Evolutionary conservation across 495 filamentous ascomycete genomes (phyloP).

Genomic region (Neurospora cerealis): DNA sequence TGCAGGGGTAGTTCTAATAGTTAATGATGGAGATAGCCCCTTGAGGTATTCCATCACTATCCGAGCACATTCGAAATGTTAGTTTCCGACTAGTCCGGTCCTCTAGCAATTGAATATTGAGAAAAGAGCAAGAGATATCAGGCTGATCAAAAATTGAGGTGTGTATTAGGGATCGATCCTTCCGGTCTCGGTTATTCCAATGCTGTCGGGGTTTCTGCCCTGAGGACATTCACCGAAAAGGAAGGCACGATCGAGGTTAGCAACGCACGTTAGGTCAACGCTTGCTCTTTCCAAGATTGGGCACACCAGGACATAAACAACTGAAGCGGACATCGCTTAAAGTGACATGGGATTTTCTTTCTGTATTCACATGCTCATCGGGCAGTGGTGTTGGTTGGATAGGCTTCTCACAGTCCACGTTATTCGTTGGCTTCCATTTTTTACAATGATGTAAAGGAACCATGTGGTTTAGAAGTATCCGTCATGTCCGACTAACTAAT

Average conservation of each 20-base stretch:
- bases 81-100: neutral
- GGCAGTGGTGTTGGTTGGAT: no score
- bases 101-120: neutral
- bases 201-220: neutral
- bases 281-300: neutral
- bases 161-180: neutral
- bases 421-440: neutral
- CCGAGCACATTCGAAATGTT: no score
- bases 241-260: neutral
- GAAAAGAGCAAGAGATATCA: neutral
- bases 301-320: neutral
- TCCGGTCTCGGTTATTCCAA: neutral
- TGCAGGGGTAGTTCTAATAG: neutral
- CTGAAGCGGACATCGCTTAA: neutral
- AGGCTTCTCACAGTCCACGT: neutral
- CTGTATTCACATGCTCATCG: neutral
- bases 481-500: neutral
- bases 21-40: neutral
- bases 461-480: no score
- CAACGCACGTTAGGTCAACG: neutral
- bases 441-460: neutral
- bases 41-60: neutral
- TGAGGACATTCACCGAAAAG: neutral
- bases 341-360: no score
- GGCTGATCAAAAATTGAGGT: neutral